These are phyloP conservation scores for Citrus hindsii DNA, from an alignment of 345 rosid genomes.

Conservation along the genomic window DNA sequence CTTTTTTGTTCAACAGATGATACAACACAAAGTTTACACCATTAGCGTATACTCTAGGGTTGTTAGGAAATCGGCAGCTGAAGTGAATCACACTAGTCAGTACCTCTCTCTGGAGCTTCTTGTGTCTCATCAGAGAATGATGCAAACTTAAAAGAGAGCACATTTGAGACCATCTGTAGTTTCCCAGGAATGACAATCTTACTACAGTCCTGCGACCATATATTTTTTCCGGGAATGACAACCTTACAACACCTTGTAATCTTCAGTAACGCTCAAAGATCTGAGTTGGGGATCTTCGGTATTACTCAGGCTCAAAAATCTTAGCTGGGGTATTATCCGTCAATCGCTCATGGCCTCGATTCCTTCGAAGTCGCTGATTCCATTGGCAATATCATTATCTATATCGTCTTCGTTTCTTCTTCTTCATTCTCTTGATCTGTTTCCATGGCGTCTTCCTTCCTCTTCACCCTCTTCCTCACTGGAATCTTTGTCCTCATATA, in stretches of 20 bases:
- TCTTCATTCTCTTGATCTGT: constrained; percentile 28
- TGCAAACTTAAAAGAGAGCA: background rate
- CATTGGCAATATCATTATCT: constrained; percentile 14
- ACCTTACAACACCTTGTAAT: background rate
- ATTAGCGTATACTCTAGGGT: background rate
- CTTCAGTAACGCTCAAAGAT: no score
- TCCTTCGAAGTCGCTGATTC: constrained; percentile 45
- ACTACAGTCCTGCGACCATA: no score
- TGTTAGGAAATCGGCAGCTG: background rate
- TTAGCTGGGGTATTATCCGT: background rate
- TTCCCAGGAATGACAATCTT: no score
- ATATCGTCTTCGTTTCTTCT: constrained; percentile 28
- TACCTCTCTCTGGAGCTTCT: background rate
- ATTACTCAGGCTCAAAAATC: background rate
- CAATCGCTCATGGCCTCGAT: constrained; percentile 54
- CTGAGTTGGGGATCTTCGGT: background rate
- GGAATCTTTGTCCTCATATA: constrained; percentile 68
- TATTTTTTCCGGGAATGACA: background rate
- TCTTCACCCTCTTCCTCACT: constrained; percentile 49
- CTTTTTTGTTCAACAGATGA: background rate
- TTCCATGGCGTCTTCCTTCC: constrained; percentile 58
- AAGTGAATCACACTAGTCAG: background rate
- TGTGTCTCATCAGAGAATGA: background rate
- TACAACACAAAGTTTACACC: background rate
- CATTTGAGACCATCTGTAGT: background rate